These are phyloP conservation scores for Parascedosporium putredinis DNA, from an alignment of 2,329 filamentous ascomycete species.

Conservation along the genomic window DNA sequence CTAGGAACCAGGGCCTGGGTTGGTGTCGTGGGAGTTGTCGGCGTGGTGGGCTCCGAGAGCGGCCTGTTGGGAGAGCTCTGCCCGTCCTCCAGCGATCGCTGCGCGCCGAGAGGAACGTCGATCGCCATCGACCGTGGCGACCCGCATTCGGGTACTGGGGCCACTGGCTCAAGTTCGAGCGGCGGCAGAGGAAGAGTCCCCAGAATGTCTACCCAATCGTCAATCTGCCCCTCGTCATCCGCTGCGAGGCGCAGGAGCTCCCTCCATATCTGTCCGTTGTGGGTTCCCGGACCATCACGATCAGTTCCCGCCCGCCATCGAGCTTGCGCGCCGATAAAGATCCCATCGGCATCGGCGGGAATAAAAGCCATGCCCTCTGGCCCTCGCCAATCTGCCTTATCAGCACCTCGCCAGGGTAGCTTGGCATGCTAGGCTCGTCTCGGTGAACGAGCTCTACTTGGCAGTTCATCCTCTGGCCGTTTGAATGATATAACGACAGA, in stretches of 20 bases:
- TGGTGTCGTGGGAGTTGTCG: conserved; percentile 12
- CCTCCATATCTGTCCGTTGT: conserved; percentile 62
- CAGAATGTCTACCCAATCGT: conserved; percentile 82
- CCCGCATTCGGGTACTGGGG: conserved; percentile 13
- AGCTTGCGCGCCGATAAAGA: conserved; percentile 73
- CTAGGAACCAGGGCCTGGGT: conserved; percentile 19
- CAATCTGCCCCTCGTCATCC: conserved; percentile 64
- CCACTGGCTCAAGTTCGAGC: conserved; percentile 22
- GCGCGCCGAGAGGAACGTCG: conserved; percentile 23
- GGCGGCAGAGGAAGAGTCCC: conserved; percentile 41
- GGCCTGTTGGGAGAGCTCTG: conserved; percentile 3
- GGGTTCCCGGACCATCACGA: conserved; percentile 76
- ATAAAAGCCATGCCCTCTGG: conserved; percentile 69
- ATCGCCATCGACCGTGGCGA: conserved; percentile 13
- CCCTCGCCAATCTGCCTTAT: conserved; percentile 78
- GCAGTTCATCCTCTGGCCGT: conserved; percentile 79
- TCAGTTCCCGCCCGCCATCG: conserved; percentile 57
- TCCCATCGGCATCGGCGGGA: conserved; percentile 70
- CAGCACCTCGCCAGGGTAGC: conserved; percentile 71
- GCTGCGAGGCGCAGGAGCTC: conserved; percentile 72
- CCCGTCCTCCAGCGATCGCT: conserved; percentile 10
- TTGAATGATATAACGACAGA: conserved; percentile 76
- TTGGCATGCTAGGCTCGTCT: conserved; percentile 61
- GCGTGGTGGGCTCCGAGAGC: background rate
- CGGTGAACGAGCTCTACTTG: conserved; percentile 78